Evolutionary conservation across 768 basidiomycete species (phyloP).

Genomic region (Candolleomyces aberdarensis): DNA sequence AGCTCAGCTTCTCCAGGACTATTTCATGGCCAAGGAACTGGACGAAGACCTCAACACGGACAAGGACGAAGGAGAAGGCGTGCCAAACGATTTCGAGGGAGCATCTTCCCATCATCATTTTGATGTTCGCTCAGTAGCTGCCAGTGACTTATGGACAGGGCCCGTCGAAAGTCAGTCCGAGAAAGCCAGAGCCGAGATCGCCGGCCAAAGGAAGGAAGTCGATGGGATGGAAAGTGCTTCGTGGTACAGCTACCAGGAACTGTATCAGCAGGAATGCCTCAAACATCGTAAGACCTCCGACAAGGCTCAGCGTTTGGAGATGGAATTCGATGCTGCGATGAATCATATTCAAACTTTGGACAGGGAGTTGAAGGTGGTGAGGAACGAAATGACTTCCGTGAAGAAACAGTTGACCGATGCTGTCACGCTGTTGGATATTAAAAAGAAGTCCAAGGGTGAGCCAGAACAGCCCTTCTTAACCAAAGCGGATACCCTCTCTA

Average conservation of each 20-base stretch:
- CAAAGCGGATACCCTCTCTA: constrained; percentile 38
- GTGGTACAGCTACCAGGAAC: neutral
- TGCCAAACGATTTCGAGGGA: neutral
- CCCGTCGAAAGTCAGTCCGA: neutral
- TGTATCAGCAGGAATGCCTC: neutral
- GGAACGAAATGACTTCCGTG: constrained; percentile 2
- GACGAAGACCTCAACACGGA: neutral
- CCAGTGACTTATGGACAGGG: neutral
- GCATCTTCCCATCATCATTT: neutral
- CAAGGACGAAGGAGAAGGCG: neutral
- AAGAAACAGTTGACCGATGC: constrained; percentile 13
- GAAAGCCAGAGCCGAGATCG: constrained; percentile 3
- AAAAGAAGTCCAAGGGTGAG: constrained; percentile 46
- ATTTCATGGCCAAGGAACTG: neutral
- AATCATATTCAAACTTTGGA: constrained; percentile 11
- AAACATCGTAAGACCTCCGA: neutral
- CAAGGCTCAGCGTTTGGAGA: neutral
- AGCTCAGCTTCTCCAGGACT: neutral
- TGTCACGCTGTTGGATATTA: constrained; percentile 29
- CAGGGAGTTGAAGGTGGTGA: constrained; percentile 9
- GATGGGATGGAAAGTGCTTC: constrained; percentile 7
- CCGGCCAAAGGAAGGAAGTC: neutral
- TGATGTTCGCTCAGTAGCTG: neutral
- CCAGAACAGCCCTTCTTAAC: constrained; percentile 36
- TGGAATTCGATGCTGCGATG: constrained; percentile 4